Percentiles rank a stretch among this genome's conserved stretches.
These are phyloP conservation scores for Amoebophrya sp. DNA, from an alignment of 169 alveolate genomes.

Conservation along the genomic window DNA sequence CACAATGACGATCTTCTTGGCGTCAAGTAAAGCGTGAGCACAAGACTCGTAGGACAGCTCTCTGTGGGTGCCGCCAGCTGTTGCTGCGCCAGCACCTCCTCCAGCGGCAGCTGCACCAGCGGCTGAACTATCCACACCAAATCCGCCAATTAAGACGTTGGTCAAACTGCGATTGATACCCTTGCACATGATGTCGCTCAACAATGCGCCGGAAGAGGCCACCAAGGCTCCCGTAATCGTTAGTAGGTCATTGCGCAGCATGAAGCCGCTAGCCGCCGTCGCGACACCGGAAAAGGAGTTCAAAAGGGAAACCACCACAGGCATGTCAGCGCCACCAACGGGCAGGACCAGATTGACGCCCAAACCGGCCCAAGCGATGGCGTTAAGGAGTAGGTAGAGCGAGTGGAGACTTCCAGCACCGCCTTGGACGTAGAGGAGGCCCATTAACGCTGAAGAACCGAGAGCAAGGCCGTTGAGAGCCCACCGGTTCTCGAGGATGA, in stretches of 20 bases:
- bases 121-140: conserved; percentile 52
- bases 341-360: conserved; percentile 54
- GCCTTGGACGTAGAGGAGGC: conserved; percentile 28
- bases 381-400: conserved; percentile 30
- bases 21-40: conserved; percentile 68
- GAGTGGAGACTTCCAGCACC: not conserved
- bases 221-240: conserved; percentile 86
- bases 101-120: conserved; percentile 42
- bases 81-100: conserved; percentile 50
- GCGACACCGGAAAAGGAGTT: conserved; percentile 91
- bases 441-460: not conserved
- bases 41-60: conserved; percentile 65
- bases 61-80: conserved; percentile 28
- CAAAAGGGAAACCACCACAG: conserved; percentile 83
- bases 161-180: conserved; percentile 84
- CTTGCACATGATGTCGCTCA: conserved; percentile 85
- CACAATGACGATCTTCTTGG: conserved; percentile 76
- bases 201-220: conserved; percentile 89
- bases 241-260: conserved; percentile 73
- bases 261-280: conserved; percentile 77
- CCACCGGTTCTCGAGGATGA: not conserved
- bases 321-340: conserved; percentile 79
- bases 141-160: conserved; percentile 69
- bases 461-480: conserved; percentile 45
- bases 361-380: conserved; percentile 39